phyloP scores from a whole-genome alignment of 148 eudicot genomes.

The Silene latifolia region DNA sequence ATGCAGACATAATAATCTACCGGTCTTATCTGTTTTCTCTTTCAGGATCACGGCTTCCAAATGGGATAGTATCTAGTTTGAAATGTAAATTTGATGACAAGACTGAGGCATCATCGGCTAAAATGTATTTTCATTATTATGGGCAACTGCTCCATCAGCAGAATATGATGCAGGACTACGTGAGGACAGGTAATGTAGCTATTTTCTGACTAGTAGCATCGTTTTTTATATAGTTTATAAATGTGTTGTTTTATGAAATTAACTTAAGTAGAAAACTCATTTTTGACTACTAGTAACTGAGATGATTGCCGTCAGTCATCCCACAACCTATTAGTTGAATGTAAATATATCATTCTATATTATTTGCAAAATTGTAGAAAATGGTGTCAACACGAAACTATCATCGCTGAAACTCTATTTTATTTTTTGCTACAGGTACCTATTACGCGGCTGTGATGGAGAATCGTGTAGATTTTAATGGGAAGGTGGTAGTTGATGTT shows the following conservation, averaged over 20 bases:
- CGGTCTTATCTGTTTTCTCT: conserved; percentile 23
- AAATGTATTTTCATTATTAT: conserved; percentile 95
- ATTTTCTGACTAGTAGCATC: neutral
- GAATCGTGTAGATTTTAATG: conserved; percentile 79
- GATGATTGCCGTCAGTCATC: neutral
- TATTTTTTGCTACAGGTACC: conserved; percentile 52
- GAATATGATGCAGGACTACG: conserved; percentile 98
- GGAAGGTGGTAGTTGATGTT: conserved; percentile 94
- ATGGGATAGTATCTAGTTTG: conserved; percentile 51
- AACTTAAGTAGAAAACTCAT: too few species aligned
- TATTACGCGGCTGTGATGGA: conserved; percentile 94
- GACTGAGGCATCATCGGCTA: conserved; percentile 89
- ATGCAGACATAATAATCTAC: neutral
- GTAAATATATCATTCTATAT: neutral
- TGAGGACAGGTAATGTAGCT: conserved; percentile 81
- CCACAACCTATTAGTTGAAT: neutral
- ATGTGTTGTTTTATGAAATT: neutral
- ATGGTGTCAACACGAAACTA: neutral
- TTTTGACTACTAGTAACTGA: neutral
- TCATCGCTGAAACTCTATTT: neutral
- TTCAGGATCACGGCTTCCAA: conserved; percentile 51
- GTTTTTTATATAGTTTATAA: neutral
- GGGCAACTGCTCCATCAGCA: conserved; percentile 96
- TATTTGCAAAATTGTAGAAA: neutral
- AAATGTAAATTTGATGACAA: conserved; percentile 86